Percentiles rank a stretch among this genome's conserved stretches.
Conservation (phyloP, 2,329 filamentous ascomycete genomes). For the Paraconiothyrium sp. region DNA sequence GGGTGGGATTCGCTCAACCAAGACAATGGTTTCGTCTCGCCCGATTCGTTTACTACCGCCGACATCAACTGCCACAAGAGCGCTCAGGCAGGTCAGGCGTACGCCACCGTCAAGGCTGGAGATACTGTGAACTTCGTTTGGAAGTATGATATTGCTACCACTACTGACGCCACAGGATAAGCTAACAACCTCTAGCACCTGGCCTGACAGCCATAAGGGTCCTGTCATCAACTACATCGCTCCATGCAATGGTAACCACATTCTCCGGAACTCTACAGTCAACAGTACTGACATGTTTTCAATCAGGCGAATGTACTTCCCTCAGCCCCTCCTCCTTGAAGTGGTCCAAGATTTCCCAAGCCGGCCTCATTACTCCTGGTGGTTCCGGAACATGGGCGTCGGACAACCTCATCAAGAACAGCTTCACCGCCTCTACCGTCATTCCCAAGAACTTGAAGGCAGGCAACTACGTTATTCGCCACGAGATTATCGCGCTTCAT, state of each 20-base stretch:
- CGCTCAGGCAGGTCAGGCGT: conserved; percentile 43
- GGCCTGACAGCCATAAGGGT: conserved; percentile 49
- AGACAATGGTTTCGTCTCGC: conserved; percentile 50
- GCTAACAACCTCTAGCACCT: conserved; percentile 28
- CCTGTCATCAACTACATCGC: conserved; percentile 53
- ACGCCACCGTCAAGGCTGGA: conserved; percentile 47
- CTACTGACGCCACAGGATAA: too few relatives aligned
- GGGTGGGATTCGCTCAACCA: conserved; percentile 50
- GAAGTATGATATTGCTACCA: conserved; percentile 26
- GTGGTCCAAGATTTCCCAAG: conserved; percentile 49
- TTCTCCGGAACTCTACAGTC: not conserved
- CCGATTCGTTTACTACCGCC: conserved; percentile 31
- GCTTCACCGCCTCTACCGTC: conserved; percentile 56
- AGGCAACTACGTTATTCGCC: conserved; percentile 64
- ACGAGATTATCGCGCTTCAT: conserved; percentile 64
- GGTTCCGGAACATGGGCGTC: conserved; percentile 43
- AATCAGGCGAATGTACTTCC: conserved; percentile 43
- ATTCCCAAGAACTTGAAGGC: conserved; percentile 56
- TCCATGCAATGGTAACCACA: conserved; percentile 40
- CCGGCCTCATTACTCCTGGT: conserved; percentile 35
- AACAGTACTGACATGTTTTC: not conserved
- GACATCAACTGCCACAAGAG: conserved; percentile 54
- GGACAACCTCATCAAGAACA: conserved; percentile 52
- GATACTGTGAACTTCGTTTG: conserved; percentile 45
- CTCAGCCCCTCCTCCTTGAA: conserved; percentile 32